Base-by-base conservation (phyloP, 352 stramenopile species). In the Globisporangium echinulatum region DNA sequence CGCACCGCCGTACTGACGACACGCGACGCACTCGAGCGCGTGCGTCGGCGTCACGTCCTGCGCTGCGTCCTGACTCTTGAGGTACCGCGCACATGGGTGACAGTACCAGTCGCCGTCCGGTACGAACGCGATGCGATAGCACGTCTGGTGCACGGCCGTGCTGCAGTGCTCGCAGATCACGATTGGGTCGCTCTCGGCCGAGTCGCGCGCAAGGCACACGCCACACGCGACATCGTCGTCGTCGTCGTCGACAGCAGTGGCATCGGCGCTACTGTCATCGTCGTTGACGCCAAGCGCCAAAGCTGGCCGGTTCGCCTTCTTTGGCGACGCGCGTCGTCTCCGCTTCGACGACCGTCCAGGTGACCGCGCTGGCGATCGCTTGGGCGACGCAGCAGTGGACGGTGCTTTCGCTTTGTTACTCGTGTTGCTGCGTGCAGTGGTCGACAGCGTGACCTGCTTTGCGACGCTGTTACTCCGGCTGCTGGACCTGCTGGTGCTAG, bases 81-180 rank as follows among this genome's bases (percentile, higher is more conserved):
- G 55, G 52, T 86, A 87, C 25, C 61, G 69, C 56, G 61, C 63
- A 51, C 89, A 97, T 25, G 76, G 77, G 11, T 77, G 69, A 59
- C 85, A 94, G 61, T 80, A 87, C 82, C 82, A 94, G 65, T 90
- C 79, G 46, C 74, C 77, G 2, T 90, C 80, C 0, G 85, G 85
- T 5, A 94, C 49, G 19, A 70, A 68, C 37, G 70, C 68, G 49
- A 94, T 75, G 40, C 78, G 66, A 63, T 94, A 94, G 66, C 85
- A 94, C 15, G 76, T 88, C 59, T 92, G 81, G 57, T 94, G 85
- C 50, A 94, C 82, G 0, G 79, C 79, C 25, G 81, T 68, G 36
- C 71, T 70, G 58, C 85, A 94, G 5, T 82, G 64, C 25, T 91
- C 85, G 63, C 85, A 94, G 61, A 90, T 84, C 49, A 94, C 75